Conservation (phyloP, 192 early-diverging fungal genomes). For the Coemansia guatemalensis region DNA sequence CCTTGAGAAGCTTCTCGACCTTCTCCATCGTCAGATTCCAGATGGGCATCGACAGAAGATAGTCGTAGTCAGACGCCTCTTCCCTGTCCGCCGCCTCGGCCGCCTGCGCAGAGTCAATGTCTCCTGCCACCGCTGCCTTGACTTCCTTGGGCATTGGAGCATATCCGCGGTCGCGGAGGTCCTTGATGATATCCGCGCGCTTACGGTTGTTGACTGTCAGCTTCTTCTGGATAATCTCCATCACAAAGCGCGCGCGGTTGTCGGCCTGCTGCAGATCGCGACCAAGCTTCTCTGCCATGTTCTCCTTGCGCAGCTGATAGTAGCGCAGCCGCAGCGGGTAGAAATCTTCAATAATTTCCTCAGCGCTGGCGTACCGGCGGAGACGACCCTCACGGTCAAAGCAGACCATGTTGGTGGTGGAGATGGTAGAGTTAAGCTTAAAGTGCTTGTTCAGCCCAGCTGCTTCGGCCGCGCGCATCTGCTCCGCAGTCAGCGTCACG, state of each 20-base stretch:
- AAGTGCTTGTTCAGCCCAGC: constrained; percentile 85
- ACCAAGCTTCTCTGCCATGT: constrained; percentile 62
- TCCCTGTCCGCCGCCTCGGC: constrained; percentile 21
- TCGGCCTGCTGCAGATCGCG: constrained; percentile 69
- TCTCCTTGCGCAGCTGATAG: constrained; percentile 87
- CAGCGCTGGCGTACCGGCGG: constrained; percentile 70
- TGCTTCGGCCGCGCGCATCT: constrained; percentile 69
- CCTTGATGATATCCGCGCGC: constrained; percentile 69
- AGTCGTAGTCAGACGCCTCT: constrained; percentile 66
- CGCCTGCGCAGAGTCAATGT: constrained; percentile 53
- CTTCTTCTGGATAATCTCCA: constrained; percentile 83
- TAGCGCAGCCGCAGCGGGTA: constrained; percentile 78
- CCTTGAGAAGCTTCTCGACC: constrained; percentile 71
- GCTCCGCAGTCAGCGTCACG: constrained; percentile 55
- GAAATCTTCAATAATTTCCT: constrained; percentile 86
- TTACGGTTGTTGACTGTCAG: constrained; percentile 86
- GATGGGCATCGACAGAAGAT: constrained; percentile 86
- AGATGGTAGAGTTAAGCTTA: constrained; percentile 68
- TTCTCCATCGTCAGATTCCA: constrained; percentile 90
- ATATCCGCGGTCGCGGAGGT: constrained; percentile 71
- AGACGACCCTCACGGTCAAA: constrained; percentile 88
- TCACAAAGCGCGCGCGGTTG: constrained; percentile 87
- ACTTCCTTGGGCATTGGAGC: constrained; percentile 57
- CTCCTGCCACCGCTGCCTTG: constrained; percentile 44
- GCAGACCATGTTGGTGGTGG: constrained; percentile 91